These are phyloP conservation scores for Aspergillus panamensis DNA, from an alignment of 495 filamentous ascomycete species.

Conservation along the genomic window DNA sequence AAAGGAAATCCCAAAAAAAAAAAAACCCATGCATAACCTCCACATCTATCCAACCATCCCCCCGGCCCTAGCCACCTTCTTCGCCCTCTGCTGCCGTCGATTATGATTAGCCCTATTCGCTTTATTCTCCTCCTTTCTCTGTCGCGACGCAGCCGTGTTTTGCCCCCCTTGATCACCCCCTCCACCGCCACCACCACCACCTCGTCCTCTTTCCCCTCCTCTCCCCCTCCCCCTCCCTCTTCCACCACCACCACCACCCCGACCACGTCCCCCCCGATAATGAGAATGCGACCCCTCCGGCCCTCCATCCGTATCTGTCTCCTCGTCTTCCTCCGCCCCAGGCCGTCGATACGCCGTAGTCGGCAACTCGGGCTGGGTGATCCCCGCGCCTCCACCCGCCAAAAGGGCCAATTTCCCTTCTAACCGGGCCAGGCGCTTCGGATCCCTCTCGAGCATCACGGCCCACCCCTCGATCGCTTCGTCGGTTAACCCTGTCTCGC, in stretches of 20 bases:
- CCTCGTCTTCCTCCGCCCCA: slow-evolving; percentile 34
- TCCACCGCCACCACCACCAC: slow-evolving; percentile 55
- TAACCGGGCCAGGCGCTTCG: slow-evolving; percentile 58
- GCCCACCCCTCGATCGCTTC: slow-evolving; percentile 94
- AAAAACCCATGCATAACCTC: too few species aligned
- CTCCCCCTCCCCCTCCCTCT: slow-evolving; percentile 47
- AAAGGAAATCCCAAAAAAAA: not conserved
- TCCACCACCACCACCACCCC: slow-evolving; percentile 50
- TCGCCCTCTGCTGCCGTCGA: slow-evolving; percentile 69
- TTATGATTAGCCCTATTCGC: slow-evolving; percentile 74
- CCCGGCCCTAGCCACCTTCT: slow-evolving; percentile 68
- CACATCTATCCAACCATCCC: slow-evolving; percentile 25
- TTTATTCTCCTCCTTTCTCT: slow-evolving; percentile 76
- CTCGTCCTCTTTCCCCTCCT: slow-evolving; percentile 42
- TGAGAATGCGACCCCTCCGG: slow-evolving; percentile 21
- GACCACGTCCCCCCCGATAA: slow-evolving; percentile 33
- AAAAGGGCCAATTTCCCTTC: slow-evolving; percentile 63
- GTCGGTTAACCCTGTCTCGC: slow-evolving; percentile 83
- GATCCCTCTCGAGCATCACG: slow-evolving; percentile 73
- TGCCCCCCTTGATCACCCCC: slow-evolving; percentile 59
- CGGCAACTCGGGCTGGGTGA: slow-evolving; percentile 55
- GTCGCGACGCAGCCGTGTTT: slow-evolving; percentile 57
- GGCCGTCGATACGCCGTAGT: slow-evolving; percentile 55
- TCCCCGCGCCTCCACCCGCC: slow-evolving; percentile 36
- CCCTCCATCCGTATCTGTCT: slow-evolving; percentile 28